These are phyloP conservation scores for Dichomitus squalens DNA, from an alignment of 1,284 basidiomycete species.

Conservation along the genomic window DNA sequence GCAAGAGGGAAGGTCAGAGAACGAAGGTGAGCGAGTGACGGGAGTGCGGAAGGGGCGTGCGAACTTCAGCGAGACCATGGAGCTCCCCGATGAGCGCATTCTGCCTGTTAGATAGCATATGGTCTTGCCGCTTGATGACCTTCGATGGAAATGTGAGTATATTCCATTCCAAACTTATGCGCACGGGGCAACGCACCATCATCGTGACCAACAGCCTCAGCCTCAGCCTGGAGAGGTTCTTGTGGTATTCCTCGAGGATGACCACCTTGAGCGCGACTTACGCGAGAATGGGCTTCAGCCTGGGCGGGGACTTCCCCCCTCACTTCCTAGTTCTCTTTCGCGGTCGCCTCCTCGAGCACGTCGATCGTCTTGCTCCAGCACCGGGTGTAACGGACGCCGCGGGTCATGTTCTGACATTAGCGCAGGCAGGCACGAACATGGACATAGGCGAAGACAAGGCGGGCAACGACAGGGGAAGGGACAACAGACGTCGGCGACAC, in stretches of 20 bases:
- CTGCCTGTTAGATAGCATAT: slow-evolving; percentile 66
- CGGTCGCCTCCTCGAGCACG: slow-evolving; percentile 62
- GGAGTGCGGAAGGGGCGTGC: background rate
- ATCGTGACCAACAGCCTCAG: slow-evolving; percentile 87
- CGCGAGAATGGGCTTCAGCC: slow-evolving; percentile 74
- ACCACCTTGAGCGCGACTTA: slow-evolving; percentile 81
- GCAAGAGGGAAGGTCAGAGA: background rate
- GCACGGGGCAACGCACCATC: slow-evolving; percentile 46
- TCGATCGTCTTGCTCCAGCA: slow-evolving; percentile 69
- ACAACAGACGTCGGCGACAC: background rate
- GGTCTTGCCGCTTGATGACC: slow-evolving; percentile 77
- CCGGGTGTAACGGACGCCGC: slow-evolving; percentile 66
- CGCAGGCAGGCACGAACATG: too few species aligned
- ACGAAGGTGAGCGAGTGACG: background rate
- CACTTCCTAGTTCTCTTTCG: slow-evolving; percentile 68
- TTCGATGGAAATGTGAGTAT: slow-evolving; percentile 50
- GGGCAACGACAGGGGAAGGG: slow-evolving; percentile 17
- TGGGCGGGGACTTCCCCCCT: slow-evolving; percentile 90
- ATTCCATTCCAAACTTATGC: too few species aligned
- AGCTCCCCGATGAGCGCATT: slow-evolving; percentile 66
- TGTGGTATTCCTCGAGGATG: slow-evolving; percentile 84
- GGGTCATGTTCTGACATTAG: too few species aligned
- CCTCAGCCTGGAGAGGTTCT: slow-evolving; percentile 89
- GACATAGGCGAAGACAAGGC: background rate
- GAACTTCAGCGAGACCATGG: slow-evolving; percentile 49